phyloP scores from a whole-genome alignment of 257 asterid species.

The Rehmannia glutinosa region DNA sequence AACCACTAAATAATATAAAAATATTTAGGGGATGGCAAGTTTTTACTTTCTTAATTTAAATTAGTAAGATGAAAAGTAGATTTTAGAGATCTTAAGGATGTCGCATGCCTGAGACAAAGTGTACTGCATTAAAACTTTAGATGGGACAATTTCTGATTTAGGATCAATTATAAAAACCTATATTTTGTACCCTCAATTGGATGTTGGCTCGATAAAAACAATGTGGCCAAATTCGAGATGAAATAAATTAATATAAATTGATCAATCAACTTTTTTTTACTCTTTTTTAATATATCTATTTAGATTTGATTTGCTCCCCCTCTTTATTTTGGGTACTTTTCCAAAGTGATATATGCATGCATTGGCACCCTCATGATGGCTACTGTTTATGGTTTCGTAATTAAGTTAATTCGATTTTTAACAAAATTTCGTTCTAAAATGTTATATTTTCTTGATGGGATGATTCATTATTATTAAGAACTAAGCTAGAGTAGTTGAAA shows the following conservation, averaged over 20 bases:
- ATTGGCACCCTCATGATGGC: background rate
- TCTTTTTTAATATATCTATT: constrained; percentile 21
- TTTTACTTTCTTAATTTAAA: background rate
- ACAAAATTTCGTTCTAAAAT: no score
- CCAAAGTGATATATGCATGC: constrained; percentile 14
- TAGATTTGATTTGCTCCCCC: constrained; percentile 27
- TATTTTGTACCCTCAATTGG: constrained; percentile 20
- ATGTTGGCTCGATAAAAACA: constrained; percentile 12
- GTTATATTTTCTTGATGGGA: no score
- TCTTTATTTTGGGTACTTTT: constrained; percentile 22
- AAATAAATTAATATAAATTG: background rate
- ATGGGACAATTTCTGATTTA: constrained; percentile 19
- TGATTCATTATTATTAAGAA: no score
- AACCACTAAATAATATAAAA: background rate
- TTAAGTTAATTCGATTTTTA: no score
- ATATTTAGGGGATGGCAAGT: background rate
- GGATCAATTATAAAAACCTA: constrained; percentile 7
- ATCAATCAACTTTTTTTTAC: constrained; percentile 10
- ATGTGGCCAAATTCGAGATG: constrained; percentile 10
- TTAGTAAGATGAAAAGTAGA: background rate
- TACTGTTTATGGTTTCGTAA: background rate
- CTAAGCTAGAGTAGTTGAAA: no score
- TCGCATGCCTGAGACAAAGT: background rate
- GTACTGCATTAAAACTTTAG: background rate
- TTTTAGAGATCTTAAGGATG: constrained; percentile 9